Percentiles rank a stretch among this genome's conserved stretches.
These are phyloP conservation scores for Spinacia oleracea DNA, from an alignment of 179 eudicot species.

Conservation along the genomic window DNA sequence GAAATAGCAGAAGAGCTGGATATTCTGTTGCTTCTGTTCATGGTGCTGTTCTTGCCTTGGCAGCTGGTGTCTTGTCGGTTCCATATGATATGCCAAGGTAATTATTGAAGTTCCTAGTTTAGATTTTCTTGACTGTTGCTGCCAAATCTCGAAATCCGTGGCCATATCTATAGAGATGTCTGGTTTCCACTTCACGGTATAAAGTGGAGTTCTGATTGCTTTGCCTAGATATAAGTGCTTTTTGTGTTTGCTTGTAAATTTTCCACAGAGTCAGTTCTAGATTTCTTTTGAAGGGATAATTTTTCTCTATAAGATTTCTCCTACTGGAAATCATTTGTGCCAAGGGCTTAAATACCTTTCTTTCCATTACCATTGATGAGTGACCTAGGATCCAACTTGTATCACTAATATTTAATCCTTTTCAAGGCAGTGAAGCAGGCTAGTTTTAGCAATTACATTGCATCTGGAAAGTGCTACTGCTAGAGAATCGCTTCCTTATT, in stretches of 20 bases:
- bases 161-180: background rate
- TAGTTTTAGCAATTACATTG: background rate
- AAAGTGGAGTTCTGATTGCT: background rate
- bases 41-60: slow-evolving; percentile 90
- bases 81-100: slow-evolving; percentile 99
- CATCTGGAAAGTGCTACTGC: background rate
- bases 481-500: background rate
- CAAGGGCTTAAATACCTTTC: background rate
- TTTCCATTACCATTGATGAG: background rate
- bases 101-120: slow-evolving; percentile 7
- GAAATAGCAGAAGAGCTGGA: slow-evolving; percentile 51
- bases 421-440: no score
- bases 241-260: slow-evolving; percentile 12
- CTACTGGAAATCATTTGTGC: background rate
- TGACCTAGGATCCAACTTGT: background rate
- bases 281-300: background rate
- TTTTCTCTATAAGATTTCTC: background rate
- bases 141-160: background rate
- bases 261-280: background rate
- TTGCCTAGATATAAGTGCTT: background rate
- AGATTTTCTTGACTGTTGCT: background rate
- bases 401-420: no score
- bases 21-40: slow-evolving; percentile 69
- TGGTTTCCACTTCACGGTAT: background rate
- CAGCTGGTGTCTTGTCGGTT: slow-evolving; percentile 85